These are phyloP conservation scores for Saccharomycopsis microspora DNA, from an alignment of 805 yeast species.

Conservation along the genomic window DNA sequence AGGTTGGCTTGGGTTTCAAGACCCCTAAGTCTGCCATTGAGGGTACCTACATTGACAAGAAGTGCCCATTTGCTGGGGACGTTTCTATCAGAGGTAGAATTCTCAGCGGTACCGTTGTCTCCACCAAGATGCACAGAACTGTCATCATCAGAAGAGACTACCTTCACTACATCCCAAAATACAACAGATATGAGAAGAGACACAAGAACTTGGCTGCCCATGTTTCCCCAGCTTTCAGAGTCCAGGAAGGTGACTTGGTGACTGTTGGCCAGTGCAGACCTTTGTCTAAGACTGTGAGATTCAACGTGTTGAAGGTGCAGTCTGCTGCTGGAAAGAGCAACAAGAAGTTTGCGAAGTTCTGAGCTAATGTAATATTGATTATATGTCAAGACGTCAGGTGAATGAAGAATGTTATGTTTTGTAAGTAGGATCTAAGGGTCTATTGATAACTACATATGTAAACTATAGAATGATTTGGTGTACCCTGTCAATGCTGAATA, in stretches of 20 bases:
- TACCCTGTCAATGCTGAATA: too few species aligned
- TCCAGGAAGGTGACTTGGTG: slow-evolving; percentile 95
- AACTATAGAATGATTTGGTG: too few species aligned
- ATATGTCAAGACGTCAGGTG: not conserved
- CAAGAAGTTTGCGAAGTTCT: slow-evolving; percentile 97
- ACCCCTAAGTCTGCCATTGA: slow-evolving; percentile 98
- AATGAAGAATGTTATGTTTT: too few species aligned
- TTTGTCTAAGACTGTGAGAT: slow-evolving; percentile 98
- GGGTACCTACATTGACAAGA: slow-evolving; percentile 99
- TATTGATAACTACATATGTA: too few species aligned
- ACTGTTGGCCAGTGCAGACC: slow-evolving; percentile 99
- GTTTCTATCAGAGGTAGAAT: slow-evolving; percentile 99
- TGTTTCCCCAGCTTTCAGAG: slow-evolving; percentile 99
- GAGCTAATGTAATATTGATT: slow-evolving; percentile 26
- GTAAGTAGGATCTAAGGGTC: too few species aligned
- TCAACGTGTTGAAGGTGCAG: slow-evolving; percentile 96
- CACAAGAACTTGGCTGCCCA: slow-evolving; percentile 99
- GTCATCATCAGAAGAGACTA: slow-evolving; percentile 99
- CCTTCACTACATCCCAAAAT: slow-evolving; percentile 99
- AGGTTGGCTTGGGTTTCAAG: slow-evolving; percentile 99
- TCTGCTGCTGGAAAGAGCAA: slow-evolving; percentile 75
- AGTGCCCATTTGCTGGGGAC: slow-evolving; percentile 97
- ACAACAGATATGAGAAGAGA: slow-evolving; percentile 99
- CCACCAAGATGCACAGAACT: slow-evolving; percentile 99
- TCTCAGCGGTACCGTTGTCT: slow-evolving; percentile 98